Base-by-base conservation (phyloP, 306 rosid species). In the Dalbergia cochinchinensis region DNA sequence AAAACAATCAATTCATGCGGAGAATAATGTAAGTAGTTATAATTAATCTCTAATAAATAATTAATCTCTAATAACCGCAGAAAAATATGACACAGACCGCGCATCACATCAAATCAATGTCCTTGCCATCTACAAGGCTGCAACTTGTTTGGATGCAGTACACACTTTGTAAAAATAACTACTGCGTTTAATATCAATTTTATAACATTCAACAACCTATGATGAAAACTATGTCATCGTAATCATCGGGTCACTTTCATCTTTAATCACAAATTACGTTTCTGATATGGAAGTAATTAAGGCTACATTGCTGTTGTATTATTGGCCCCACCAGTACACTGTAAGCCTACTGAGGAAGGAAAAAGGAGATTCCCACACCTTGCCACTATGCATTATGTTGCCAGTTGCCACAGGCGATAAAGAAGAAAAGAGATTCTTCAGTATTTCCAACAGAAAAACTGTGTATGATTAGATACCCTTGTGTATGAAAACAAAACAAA, bases 1-100 rank as follows among this genome's bases (percentile, higher is more conserved):
- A 64, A 53, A 65, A 16, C 63, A 50, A 74, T 65, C 34, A 53
- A 22, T 53, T 10, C 58, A 19, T 44, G 31, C 16, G 12, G 76
- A 20, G 81, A 85, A 85, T 80, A 85, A 83, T 80, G 78, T 34
- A 66, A 78, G 26, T 66, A 2, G 19, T n/a, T 58, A 70, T 78
- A 81, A 80, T 76, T 78, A 78, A 69, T 70, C 60, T 39, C 62
- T 61, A 13, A 20, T 48, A 73, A 63, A 70, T 78, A 81, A 80
- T 76, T 78, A 78, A 69, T 70, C 60, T 39, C 62, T 61, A 13
- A 20, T 48, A 73, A 63, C 44, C 51, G 59, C 11, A 16, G 26
- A 5, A 19, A 18, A 33, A 10, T 14, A 26, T 6, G 42, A 18
- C 51, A 8, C 22, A 48, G 45, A 15, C 37, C 42, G 39, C 42